phyloP scores from a whole-genome alignment of 1,284 basidiomycete species.

The Ustilago xerochloae region DNA sequence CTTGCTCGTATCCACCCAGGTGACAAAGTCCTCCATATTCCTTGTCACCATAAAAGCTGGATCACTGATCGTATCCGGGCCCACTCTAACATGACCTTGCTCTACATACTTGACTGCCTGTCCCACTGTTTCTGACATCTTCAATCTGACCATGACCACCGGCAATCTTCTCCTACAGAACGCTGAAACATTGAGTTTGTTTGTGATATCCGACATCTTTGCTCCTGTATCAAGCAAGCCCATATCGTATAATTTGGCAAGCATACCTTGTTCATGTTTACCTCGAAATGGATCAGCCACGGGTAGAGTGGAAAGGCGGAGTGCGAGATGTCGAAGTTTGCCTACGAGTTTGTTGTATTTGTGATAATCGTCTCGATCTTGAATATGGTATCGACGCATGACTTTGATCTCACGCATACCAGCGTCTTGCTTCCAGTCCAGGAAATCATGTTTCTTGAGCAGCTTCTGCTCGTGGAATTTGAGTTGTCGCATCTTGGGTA shows the following conservation, averaged over 20 bases:
- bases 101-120: constrained; percentile 98
- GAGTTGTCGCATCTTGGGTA: constrained; percentile 64
- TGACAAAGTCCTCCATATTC: constrained; percentile 99
- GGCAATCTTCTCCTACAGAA: constrained; percentile 91
- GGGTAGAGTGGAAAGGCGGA: constrained; percentile 87
- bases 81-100: constrained; percentile 96
- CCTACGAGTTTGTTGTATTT: constrained; percentile 98
- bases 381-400: constrained; percentile 88
- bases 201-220: constrained; percentile 74
- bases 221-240: constrained; percentile 80
- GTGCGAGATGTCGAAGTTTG: constrained; percentile 83
- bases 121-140: constrained; percentile 96
- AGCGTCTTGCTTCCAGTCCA: constrained; percentile 95
- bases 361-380: constrained; percentile 85
- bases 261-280: constrained; percentile 84
- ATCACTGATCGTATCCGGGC: constrained; percentile 94
- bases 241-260: constrained; percentile 97
- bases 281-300: constrained; percentile 88
- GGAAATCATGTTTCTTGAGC: constrained; percentile 69
- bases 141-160: constrained; percentile 89
- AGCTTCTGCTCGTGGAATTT: constrained; percentile 67
- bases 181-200: constrained; percentile 85
- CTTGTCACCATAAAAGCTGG: constrained; percentile 93
- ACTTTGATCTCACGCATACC: constrained; percentile 91
- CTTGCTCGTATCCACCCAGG: constrained; percentile 98